Base-by-base conservation (phyloP, 345 rosid genomes). In the Eucalyptus coolabah region DNA sequence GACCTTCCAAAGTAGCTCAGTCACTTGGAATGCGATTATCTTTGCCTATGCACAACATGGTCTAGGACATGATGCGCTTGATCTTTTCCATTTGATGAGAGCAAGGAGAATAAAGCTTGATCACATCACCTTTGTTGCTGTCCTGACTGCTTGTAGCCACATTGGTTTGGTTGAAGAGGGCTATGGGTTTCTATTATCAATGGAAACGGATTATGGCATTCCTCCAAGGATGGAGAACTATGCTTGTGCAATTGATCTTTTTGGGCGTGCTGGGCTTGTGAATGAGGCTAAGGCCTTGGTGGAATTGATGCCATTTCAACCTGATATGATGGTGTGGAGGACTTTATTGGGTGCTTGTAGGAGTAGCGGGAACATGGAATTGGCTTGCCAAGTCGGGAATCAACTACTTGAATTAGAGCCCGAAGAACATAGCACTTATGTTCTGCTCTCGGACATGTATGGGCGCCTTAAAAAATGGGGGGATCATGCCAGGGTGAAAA, bases 21-120 rank as follows among this genome's bases (percentile, higher is more conserved):
- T 96, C 81, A 92, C 93, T 89, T 96, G 99, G 97, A 96, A 96
- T 88, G 89, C 96, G 10, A 95, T 96, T 87, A 94, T 95, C 56
- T 96, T 96, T 86, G 97, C 96, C 24, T 96, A 93, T 89, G 96
- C 99, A 87, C 99, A 96, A 86, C 98, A 96, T 72, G 97, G 97
- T 50, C 93, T 88, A 86, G 96, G 96, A 34, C 90, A 90, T 88
- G 89, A 87, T 91, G 94, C 97, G 3, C 94, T 96, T 82, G 94
- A 94, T 72, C 92, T 96, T 88, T 96, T 96, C 91, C 90, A 89
- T 67, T 88, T 83, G 77, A 96, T 96, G 99, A 93, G 92, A 88
- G 90, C 90, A 45, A 93, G 72, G 89, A 92, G 88, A 81, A 96
- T 94, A 88, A 96, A 91, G 81, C 90, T 93, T 88, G 98, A 96